Conservation (phyloP, 495 filamentous ascomycete species). For the Rhizodiscina lignyota region DNA sequence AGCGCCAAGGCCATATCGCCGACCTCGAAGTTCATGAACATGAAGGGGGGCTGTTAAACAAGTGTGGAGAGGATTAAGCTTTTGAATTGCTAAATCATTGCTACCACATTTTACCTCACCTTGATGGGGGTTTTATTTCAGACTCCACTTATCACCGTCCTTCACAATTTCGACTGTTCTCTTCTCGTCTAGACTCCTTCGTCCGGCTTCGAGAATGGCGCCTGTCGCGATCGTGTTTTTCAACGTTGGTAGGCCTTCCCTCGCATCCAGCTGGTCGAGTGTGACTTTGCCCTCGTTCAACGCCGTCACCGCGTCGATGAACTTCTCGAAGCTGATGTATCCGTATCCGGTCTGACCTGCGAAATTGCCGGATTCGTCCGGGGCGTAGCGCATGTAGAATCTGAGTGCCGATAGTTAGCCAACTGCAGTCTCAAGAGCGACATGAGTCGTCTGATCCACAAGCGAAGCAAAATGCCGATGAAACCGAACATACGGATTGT, state of each 20-base stretch:
- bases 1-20: too few relatives aligned
- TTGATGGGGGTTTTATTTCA: too few relatives aligned
- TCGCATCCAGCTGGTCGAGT: conserved; percentile 56
- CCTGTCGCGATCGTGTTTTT: conserved; percentile 81
- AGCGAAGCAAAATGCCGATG: too few relatives aligned
- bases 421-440: background rate
- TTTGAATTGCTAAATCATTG: too few relatives aligned
- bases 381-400: conserved; percentile 94
- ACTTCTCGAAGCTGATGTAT: conserved; percentile 91
- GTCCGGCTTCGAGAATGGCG: conserved; percentile 76
- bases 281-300: conserved; percentile 57
- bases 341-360: conserved; percentile 81
- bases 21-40: too few relatives aligned
- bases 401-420: background rate
- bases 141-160: conserved; percentile 45
- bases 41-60: too few relatives aligned
- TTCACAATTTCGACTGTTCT: conserved; percentile 56
- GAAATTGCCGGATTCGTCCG: conserved; percentile 91
- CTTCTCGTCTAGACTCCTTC: conserved; percentile 64
- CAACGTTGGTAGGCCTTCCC: conserved; percentile 61
- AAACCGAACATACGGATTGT: conserved; percentile 40
- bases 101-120: too few relatives aligned
- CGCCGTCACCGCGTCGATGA: conserved; percentile 69
- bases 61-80: too few relatives aligned
- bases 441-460: too few relatives aligned